Evolutionary conservation across 495 filamentous ascomycete species (phyloP).

Genomic region (Aspergillus bertholletiae): DNA sequence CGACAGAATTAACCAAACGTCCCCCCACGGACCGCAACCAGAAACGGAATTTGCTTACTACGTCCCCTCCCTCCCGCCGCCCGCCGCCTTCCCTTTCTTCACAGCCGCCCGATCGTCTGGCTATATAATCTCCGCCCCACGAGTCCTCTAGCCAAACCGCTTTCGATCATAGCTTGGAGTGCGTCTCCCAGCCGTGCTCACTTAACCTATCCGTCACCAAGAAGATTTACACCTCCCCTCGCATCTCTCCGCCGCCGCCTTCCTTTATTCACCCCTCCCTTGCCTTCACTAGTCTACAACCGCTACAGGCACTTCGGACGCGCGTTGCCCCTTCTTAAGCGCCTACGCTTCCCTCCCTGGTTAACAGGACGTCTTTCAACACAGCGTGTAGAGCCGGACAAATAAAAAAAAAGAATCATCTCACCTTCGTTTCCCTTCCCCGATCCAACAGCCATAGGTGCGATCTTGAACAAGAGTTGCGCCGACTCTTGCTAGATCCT

Average conservation of each 20-base stretch:
- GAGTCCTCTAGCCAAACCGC: neutral
- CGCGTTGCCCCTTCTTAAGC: constrained; percentile 14
- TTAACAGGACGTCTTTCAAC: neutral
- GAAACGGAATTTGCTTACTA: neutral
- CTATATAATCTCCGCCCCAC: constrained; percentile 1
- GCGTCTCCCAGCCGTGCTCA: neutral
- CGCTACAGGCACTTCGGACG: constrained; percentile 17
- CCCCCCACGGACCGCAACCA: neutral
- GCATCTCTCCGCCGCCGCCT: neutral
- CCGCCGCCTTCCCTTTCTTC: constrained; percentile 5
- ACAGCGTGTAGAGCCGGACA: neutral
- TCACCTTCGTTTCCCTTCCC: neutral
- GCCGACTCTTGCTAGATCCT: neutral
- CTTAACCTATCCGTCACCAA: neutral
- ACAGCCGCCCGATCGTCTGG: constrained; percentile 1
- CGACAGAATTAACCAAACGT: neutral
- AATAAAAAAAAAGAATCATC: neutral
- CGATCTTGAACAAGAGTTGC: constrained; percentile 1
- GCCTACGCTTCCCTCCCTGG: neutral
- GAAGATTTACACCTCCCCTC: neutral
- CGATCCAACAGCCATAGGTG: neutral
- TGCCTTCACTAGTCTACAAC: constrained; percentile 13
- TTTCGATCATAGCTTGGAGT: neutral
- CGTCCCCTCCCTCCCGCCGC: neutral
- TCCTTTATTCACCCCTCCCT: neutral